Conservation (phyloP, 495 filamentous ascomycete genomes). For the Trichoderma parareesei region DNA sequence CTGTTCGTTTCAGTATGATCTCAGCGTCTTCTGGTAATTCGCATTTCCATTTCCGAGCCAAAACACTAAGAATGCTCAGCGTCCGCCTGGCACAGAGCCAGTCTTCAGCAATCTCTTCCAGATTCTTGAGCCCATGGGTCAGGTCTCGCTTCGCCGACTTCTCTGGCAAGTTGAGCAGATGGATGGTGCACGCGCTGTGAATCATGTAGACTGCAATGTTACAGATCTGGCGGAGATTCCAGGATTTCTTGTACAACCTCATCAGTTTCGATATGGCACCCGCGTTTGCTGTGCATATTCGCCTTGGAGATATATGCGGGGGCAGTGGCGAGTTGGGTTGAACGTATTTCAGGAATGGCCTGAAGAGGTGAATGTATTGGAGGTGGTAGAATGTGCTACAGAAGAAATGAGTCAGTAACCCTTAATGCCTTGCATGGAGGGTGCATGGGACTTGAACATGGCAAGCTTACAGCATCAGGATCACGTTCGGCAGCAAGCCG, state of each 20-base stretch:
- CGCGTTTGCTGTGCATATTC: slow-evolving; percentile 83
- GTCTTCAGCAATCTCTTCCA: slow-evolving; percentile 92
- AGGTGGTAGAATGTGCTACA: slow-evolving; percentile 92
- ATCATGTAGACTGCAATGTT: slow-evolving; percentile 94
- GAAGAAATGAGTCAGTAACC: slow-evolving; percentile 23
- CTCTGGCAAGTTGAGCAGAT: slow-evolving; percentile 85
- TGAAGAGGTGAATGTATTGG: slow-evolving; percentile 93
- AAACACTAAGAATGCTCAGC: slow-evolving; percentile 72
- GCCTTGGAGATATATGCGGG: slow-evolving; percentile 79
- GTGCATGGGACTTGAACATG: background rate
- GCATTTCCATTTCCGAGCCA: slow-evolving; percentile 83
- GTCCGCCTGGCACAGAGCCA: slow-evolving; percentile 89
- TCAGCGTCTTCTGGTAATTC: slow-evolving; percentile 78
- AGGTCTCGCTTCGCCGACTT: slow-evolving; percentile 84
- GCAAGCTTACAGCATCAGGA: slow-evolving; percentile 84
- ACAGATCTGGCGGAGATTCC: slow-evolving; percentile 85
- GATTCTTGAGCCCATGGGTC: slow-evolving; percentile 78
- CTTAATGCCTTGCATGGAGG: background rate
- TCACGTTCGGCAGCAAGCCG: slow-evolving; percentile 75
- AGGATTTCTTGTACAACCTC: slow-evolving; percentile 84
- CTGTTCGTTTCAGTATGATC: slow-evolving; percentile 57
- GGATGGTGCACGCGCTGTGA: slow-evolving; percentile 88
- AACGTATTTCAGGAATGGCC: slow-evolving; percentile 89
- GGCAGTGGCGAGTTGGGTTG: slow-evolving; percentile 74
- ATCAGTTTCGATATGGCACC: slow-evolving; percentile 83